Conservation (phyloP, 352 stramenopile species). For the Globisporangium canariense region DNA sequence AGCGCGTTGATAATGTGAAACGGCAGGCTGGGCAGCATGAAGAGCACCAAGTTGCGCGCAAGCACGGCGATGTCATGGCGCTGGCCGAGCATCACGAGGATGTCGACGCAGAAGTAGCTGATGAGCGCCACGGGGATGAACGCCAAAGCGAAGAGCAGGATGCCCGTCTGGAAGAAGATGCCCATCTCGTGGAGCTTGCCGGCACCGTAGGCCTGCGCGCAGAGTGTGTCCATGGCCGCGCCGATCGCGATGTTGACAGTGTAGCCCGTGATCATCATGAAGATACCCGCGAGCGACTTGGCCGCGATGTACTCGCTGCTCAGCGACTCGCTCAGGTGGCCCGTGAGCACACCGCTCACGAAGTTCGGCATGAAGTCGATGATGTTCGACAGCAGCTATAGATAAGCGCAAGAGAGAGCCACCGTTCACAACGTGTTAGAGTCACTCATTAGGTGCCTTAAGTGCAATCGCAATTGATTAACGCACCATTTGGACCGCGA, state of each 20-base stretch:
- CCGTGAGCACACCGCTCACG: slow-evolving; percentile 61
- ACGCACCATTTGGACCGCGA: slow-evolving; percentile 33
- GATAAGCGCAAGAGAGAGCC: no score
- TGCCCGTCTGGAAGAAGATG: slow-evolving; percentile 82
- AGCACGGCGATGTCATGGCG: slow-evolving; percentile 57
- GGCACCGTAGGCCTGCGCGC: slow-evolving; percentile 78
- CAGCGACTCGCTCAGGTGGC: slow-evolving; percentile 53
- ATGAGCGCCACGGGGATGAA: slow-evolving; percentile 58
- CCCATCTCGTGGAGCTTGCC: slow-evolving; percentile 84
- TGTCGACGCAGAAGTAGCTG: slow-evolving; percentile 75
- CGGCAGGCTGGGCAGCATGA: slow-evolving; percentile 74
- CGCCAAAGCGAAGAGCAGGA: slow-evolving; percentile 60
- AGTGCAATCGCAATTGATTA: not conserved
- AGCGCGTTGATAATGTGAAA: slow-evolving; percentile 81
- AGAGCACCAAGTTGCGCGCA: slow-evolving; percentile 63
- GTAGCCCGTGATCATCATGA: slow-evolving; percentile 81
- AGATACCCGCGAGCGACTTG: slow-evolving; percentile 66
- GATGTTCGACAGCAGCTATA: slow-evolving; percentile 54
- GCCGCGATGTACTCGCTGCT: slow-evolving; percentile 81
- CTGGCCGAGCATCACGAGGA: slow-evolving; percentile 76
- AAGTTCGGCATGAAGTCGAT: slow-evolving; percentile 72
- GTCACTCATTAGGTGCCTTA: no score
- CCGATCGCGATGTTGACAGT: slow-evolving; percentile 81
- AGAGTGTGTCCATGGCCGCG: slow-evolving; percentile 89
- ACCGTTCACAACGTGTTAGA: not conserved